Conservation (phyloP, 164 flowering plant genomes). For the Malania oleifera region DNA sequence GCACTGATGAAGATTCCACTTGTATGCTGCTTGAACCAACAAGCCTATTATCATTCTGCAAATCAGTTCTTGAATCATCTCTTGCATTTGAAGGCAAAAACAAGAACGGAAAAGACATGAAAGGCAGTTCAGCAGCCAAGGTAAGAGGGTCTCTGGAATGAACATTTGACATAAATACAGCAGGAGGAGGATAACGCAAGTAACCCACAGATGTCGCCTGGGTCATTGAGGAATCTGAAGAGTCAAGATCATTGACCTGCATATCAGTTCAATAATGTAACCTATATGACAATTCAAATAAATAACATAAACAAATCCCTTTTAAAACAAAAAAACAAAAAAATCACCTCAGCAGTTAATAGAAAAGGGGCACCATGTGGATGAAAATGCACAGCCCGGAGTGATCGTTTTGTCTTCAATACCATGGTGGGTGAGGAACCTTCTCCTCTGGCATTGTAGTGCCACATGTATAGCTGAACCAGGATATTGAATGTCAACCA, state of each 20-base stretch:
- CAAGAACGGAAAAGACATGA: neutral
- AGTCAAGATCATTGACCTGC: conserved; percentile 7
- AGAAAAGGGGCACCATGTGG: conserved; percentile 4
- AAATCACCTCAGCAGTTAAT: conserved; percentile 2
- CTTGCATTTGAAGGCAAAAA: neutral
- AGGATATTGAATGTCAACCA: neutral
- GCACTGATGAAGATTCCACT: neutral
- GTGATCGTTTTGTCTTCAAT: conserved; percentile 1
- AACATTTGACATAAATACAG: neutral
- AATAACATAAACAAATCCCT: too few relatives aligned
- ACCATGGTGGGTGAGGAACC: conserved; percentile 5
- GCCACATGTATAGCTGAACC: conserved; percentile 3
- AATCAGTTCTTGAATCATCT: neutral
- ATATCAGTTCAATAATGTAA: neutral
- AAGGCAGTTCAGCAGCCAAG: conserved; percentile 2
- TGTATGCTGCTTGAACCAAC: neutral
- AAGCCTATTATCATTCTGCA: neutral
- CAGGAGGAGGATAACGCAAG: conserved; percentile 8
- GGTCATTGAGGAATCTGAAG: neutral
- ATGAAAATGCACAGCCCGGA: conserved; percentile 5
- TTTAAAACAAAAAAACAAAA: neutral
- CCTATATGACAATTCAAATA: neutral
- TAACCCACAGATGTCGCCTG: neutral
- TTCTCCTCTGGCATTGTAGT: neutral
- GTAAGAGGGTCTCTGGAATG: neutral